phyloP scores from a whole-genome alignment of 805 yeast species.

The Lachancea cidri region DNA sequence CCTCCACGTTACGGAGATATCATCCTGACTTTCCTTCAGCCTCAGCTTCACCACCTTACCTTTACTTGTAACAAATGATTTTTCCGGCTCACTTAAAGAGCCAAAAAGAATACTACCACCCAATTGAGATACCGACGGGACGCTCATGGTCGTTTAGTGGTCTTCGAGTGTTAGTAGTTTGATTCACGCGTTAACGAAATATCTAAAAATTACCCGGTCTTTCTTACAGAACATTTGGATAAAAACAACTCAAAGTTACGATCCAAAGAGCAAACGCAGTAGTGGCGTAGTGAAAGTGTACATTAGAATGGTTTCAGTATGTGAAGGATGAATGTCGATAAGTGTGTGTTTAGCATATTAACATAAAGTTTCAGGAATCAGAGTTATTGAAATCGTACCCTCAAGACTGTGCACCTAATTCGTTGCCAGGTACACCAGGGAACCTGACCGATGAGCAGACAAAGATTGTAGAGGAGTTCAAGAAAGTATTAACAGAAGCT shows the following conservation, averaged over 20 bases:
- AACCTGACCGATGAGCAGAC: slow-evolving; percentile 66
- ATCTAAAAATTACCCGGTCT: not conserved
- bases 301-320: slow-evolving; percentile 8
- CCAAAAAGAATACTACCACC: slow-evolving; percentile 6
- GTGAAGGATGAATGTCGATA: not conserved
- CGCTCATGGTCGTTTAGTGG: not conserved
- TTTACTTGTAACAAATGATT: slow-evolving; percentile 11
- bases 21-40: slow-evolving; percentile 6
- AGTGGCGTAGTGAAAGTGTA: not conserved
- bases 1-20: slow-evolving; percentile 15
- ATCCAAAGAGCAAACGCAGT: not conserved
- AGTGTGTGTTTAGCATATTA: not conserved
- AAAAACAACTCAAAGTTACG: not conserved
- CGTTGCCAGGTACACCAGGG: slow-evolving; percentile 77
- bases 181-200: not conserved
- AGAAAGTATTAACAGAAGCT: slow-evolving; percentile 48
- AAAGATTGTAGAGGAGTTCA: slow-evolving; percentile 51
- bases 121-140: not conserved
- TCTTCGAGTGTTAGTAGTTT: not conserved
- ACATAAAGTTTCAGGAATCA: slow-evolving; percentile 16
- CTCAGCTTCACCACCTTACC: slow-evolving; percentile 13
- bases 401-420: slow-evolving; percentile 56
- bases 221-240: not conserved
- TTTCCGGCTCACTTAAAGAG: not conserved
- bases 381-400: slow-evolving; percentile 55